These are phyloP conservation scores for Rauvolfia tetraphylla DNA, from an alignment of 257 asterid species.

Conservation along the genomic window DNA sequence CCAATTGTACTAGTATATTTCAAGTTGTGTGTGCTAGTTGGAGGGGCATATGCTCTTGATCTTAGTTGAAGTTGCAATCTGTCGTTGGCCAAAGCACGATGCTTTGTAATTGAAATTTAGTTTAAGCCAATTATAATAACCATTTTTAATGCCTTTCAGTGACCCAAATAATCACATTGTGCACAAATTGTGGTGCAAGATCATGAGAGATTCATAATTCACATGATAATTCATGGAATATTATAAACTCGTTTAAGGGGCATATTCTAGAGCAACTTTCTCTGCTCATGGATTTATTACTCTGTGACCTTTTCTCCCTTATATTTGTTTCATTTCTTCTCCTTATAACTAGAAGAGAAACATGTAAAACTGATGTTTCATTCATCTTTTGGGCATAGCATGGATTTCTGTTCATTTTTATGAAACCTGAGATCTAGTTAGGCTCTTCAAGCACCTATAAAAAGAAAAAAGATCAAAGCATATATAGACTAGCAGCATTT, in stretches of 20 bases:
- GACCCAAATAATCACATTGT: background rate
- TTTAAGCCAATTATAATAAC: background rate
- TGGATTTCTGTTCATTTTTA: background rate
- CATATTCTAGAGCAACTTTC: background rate
- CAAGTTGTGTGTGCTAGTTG: background rate
- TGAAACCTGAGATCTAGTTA: background rate
- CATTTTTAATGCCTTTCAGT: background rate
- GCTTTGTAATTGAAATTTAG: background rate
- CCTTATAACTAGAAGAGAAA: background rate
- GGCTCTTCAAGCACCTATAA: no score
- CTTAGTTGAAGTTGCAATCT: background rate
- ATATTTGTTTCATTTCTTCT: background rate
- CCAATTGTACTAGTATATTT: background rate
- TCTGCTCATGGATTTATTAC: background rate
- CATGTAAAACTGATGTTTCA: background rate
- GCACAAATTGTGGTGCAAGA: background rate
- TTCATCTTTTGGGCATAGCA: background rate
- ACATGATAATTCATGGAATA: background rate
- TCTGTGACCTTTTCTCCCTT: background rate
- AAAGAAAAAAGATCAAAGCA: background rate
- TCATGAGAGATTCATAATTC: background rate
- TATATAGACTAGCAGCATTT: background rate
- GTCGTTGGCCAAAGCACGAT: background rate
- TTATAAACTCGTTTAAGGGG: background rate
- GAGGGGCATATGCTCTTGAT: background rate